Evolutionary conservation across 2,329 filamentous ascomycete species (phyloP).

Genomic region (Gnomoniopsis smithogilvyi): DNA sequence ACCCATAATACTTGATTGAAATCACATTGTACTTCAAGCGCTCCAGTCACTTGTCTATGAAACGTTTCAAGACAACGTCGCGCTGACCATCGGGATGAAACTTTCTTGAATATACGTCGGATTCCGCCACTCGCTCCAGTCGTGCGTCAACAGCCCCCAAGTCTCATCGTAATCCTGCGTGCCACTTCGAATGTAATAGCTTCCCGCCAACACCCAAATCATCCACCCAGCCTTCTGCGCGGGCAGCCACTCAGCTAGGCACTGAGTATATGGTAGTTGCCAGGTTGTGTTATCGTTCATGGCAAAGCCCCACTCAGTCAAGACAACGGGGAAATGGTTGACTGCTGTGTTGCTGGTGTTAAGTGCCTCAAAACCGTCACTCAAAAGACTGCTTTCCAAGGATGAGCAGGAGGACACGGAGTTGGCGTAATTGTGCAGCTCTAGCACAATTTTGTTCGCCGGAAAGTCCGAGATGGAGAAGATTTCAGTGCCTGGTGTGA

Average conservation of each 20-base stretch:
- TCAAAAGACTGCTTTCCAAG: constrained; percentile 38
- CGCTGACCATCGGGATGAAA: constrained; percentile 37
- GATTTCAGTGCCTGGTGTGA: constrained; percentile 35
- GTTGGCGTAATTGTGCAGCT: constrained; percentile 49
- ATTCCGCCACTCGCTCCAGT: constrained; percentile 51
- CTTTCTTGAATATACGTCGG: constrained; percentile 38
- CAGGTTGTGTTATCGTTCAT: constrained; percentile 43
- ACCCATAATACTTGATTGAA: too few species aligned
- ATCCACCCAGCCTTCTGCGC: constrained; percentile 51
- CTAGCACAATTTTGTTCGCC: constrained; percentile 44
- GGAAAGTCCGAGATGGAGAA: constrained; percentile 37
- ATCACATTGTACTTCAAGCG: too few species aligned
- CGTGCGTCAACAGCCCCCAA: constrained; percentile 53
- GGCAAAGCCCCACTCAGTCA: constrained; percentile 54
- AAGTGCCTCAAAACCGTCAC: constrained; percentile 41
- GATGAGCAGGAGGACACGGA: constrained; percentile 35
- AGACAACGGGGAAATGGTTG: constrained; percentile 43
- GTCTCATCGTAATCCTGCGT: constrained; percentile 53
- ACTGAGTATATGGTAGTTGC: constrained; percentile 47
- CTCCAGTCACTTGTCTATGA: not conserved
- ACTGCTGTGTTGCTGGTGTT: constrained; percentile 23
- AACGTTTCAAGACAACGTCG: constrained; percentile 23
- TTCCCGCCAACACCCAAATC: constrained; percentile 56
- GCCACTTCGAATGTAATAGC: constrained; percentile 54
- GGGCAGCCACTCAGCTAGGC: constrained; percentile 47